Evolutionary conservation across 176 grass and related monocot genomes (phyloP).

Genomic region (Aechmea fasciata): DNA sequence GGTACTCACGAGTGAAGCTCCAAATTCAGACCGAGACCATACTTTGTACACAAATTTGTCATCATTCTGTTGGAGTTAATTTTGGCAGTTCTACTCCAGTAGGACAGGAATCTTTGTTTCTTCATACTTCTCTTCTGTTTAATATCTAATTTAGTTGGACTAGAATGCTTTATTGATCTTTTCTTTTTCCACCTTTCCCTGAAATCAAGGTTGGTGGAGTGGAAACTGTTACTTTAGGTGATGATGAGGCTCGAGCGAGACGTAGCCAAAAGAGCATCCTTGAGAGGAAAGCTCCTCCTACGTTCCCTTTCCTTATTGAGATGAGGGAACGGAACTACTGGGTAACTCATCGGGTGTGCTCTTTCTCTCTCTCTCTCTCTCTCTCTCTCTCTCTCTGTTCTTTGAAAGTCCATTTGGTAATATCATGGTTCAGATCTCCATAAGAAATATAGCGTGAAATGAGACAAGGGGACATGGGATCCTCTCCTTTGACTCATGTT

Average conservation of each 20-base stretch:
- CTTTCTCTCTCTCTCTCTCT: slow-evolving; percentile 14
- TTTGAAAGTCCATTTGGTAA: slow-evolving; percentile 5
- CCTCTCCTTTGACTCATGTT: background rate
- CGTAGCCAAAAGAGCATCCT: slow-evolving; percentile 84
- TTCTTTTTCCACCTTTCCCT: slow-evolving; percentile 11
- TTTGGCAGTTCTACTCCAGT: too few species aligned
- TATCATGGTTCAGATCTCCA: slow-evolving; percentile 1
- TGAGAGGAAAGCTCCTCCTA: slow-evolving; percentile 79
- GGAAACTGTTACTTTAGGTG: slow-evolving; percentile 89
- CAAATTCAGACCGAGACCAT: too few species aligned
- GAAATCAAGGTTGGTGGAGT: slow-evolving; percentile 70
- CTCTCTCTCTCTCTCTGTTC: slow-evolving; percentile 3
- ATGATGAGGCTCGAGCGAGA: slow-evolving; percentile 89
- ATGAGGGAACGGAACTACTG: slow-evolving; percentile 90
- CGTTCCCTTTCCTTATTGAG: slow-evolving; percentile 94
- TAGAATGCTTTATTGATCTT: background rate
- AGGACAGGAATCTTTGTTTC: background rate
- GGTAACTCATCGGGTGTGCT: slow-evolving; percentile 78
- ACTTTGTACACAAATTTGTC: too few species aligned
- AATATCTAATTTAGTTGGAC: background rate
- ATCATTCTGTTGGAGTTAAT: too few species aligned
- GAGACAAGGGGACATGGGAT: background rate
- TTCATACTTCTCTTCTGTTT: background rate
- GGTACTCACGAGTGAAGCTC: too few species aligned
- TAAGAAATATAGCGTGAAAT: background rate